Evolutionary conservation across 805 yeast genomes (phyloP).

Genomic region (Candida tallmaniae): DNA sequence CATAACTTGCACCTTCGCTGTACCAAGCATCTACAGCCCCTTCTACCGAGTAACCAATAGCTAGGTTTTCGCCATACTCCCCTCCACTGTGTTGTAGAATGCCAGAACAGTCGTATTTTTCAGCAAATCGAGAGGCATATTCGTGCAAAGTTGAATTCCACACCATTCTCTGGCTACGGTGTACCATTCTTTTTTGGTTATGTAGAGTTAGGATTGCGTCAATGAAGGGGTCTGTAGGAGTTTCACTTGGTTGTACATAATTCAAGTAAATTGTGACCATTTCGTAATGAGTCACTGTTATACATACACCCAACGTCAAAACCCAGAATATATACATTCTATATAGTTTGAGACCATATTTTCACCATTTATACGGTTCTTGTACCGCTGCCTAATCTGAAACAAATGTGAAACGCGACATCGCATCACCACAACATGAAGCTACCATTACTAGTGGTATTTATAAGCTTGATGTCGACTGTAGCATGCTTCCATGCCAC

Average conservation of each 20-base stretch:
- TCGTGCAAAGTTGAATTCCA: conserved; percentile 30
- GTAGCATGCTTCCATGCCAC: conserved; percentile 13
- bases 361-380: no score
- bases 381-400: conserved; percentile 8
- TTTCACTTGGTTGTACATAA: background rate
- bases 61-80: conserved; percentile 36
- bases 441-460: background rate
- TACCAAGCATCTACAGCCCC: conserved; percentile 40
- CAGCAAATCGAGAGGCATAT: conserved; percentile 30
- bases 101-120: conserved; percentile 31
- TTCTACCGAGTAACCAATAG: conserved; percentile 30
- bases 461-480: background rate
- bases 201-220: conserved; percentile 18
- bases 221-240: conserved; percentile 3
- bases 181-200: conserved; percentile 27
- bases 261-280: conserved; percentile 4
- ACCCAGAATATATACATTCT: no score
- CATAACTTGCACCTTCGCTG: conserved; percentile 27
- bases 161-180: conserved; percentile 22
- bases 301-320: no score
- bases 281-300: conserved; percentile 2
- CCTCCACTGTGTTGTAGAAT: conserved; percentile 32
- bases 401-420: no score
- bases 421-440: no score
- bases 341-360: no score